Base-by-base conservation (phyloP, 2,329 filamentous ascomycete species). In the Acrodontium crateriforme region DNA sequence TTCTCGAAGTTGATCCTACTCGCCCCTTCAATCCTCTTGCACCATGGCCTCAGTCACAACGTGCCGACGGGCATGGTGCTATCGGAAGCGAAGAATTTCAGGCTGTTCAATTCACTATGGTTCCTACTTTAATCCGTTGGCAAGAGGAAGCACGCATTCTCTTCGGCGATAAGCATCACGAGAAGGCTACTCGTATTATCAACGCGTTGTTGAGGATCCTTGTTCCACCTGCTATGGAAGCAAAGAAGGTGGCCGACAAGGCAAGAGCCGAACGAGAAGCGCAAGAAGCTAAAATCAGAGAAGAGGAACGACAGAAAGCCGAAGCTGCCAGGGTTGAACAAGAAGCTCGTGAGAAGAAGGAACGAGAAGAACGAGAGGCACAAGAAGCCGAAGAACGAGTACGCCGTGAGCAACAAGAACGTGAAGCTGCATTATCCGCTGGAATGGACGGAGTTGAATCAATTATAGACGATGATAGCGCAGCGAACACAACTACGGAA, bases 61-160 rank as follows among this genome's bases (percentile, higher is more conserved):
- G 68, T 14, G 59, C 65, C 9, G 65, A 69, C 11, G 41, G 44
- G 9, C 31, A 38, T 18, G 27, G 32, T 16, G 23, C 28, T 13
- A 42, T 55, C 19, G 52, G 59, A 38, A 56, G 67, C 35, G 77
- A 81, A 32, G 78, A 78, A 9, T 63, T 71, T n/a, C 76, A 79
- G 41, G 78, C 82, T 9, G 75, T 85, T 15, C 62, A 73, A 3
- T 95, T 95, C 51, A 60, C 66, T 12, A 65, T 82, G 6, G 70
- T 73, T 19, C 65, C 71, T 6, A 95, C 89, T 1, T 62, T 68
- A 30, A 66, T 69, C 29, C 76, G 89, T 36, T 98, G 91, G 77
- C 72, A 80, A 47, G 83, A 94, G 47, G 91, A 95, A 53, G 77
- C 84, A 6, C 75, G 78, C 38, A 74, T 98, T 52, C 66, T 95